Evolutionary conservation across 805 yeast genomes (phyloP).

Genomic region (Kazachstania taianensis): DNA sequence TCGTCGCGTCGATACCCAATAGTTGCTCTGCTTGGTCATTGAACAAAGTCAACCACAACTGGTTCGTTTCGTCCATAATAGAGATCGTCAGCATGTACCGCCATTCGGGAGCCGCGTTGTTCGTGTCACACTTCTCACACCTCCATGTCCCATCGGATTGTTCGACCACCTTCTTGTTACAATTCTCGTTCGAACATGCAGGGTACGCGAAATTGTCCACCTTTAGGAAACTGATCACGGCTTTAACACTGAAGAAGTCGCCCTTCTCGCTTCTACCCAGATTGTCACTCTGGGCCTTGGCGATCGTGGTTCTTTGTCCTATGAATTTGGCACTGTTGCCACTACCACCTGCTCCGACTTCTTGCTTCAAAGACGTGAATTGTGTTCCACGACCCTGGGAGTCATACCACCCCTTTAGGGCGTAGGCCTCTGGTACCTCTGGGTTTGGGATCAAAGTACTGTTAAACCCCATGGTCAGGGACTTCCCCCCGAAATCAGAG

Average conservation of each 20-base stretch:
- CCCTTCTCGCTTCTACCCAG: constrained; percentile 69
- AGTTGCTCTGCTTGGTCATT: constrained; percentile 72
- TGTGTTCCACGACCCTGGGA: constrained; percentile 55
- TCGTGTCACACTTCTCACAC: constrained; percentile 82
- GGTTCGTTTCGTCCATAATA: constrained; percentile 73
- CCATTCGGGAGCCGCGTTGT: constrained; percentile 58
- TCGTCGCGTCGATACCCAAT: constrained; percentile 55
- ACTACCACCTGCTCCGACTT: constrained; percentile 28
- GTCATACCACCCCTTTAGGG: constrained; percentile 92
- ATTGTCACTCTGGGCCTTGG: constrained; percentile 53
- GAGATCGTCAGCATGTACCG: constrained; percentile 72
- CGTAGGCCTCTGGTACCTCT: constrained; percentile 78
- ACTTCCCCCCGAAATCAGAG: constrained; percentile 79
- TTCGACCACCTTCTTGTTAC: constrained; percentile 78
- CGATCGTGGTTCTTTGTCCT: constrained; percentile 53
- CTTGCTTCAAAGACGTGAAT: constrained; percentile 54
- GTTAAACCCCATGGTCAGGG: constrained; percentile 68
- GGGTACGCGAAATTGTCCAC: constrained; percentile 80
- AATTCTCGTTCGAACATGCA: constrained; percentile 67
- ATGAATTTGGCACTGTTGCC: constrained; percentile 33
- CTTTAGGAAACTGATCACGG: constrained; percentile 59
- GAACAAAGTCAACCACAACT: constrained; percentile 77
- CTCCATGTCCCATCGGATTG: constrained; percentile 72
- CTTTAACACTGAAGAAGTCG: constrained; percentile 69
- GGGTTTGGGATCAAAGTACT: constrained; percentile 76